Evolutionary conservation across 352 stramenopile species (phyloP).

Genomic region (Globisporangium megalacanthum): DNA sequence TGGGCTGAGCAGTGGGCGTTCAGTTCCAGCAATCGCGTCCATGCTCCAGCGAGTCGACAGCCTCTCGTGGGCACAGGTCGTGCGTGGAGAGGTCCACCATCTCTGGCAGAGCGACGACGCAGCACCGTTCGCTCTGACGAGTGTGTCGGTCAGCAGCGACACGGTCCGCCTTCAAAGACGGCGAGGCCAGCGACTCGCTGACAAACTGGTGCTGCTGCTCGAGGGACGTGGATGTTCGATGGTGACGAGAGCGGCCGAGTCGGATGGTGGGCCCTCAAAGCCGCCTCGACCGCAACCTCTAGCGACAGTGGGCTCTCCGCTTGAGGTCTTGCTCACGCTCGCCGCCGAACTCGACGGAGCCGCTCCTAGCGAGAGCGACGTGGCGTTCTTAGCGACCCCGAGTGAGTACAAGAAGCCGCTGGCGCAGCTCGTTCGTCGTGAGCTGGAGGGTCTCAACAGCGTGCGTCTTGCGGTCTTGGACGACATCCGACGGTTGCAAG

Average conservation of each 20-base stretch:
- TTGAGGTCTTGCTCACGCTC: conserved; percentile 7
- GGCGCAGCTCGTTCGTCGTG: conserved; percentile 17
- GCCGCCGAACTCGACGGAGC: conserved; percentile 9
- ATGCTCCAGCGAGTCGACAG: conserved; percentile 11
- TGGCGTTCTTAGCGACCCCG: not conserved
- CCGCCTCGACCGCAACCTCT: not conserved
- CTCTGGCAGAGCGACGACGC: conserved; percentile 2
- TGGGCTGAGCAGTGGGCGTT: not conserved
- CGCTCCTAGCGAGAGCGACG: not conserved
- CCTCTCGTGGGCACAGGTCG: conserved; percentile 17
- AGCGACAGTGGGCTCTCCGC: not conserved
- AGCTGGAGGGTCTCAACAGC: conserved; percentile 14
- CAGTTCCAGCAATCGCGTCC: conserved; percentile 19
- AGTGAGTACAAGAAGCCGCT: conserved; percentile 24
- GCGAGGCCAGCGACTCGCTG: not conserved
- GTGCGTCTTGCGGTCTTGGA: conserved; percentile 13
- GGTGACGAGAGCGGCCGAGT: not conserved
- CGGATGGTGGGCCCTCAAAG: not conserved
- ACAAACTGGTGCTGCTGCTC: conserved; percentile 4
- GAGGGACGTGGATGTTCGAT: not conserved
- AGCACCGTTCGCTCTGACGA: not conserved
- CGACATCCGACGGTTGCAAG: conserved; percentile 20
- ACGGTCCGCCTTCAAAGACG: not conserved
- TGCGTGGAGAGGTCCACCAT: conserved; percentile 1
- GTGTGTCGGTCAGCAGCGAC: not conserved